Conservation (phyloP, 345 rosid genomes). For the Laguncularia racemosa region DNA sequence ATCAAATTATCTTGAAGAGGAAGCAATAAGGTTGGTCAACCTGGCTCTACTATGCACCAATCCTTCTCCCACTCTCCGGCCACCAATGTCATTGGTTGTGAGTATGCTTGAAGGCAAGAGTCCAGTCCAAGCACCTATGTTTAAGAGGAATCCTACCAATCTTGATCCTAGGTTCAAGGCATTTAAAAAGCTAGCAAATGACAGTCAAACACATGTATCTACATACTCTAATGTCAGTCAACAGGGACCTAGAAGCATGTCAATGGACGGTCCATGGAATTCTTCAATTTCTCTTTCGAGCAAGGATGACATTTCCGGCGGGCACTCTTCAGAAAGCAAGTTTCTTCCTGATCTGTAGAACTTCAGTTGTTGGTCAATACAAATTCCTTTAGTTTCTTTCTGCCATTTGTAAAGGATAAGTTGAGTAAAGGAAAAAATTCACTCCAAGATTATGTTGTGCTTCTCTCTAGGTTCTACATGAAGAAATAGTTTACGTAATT, state of each 20-base stretch:
- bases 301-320: slow-evolving; percentile 23
- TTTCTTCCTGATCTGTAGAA: slow-evolving; percentile 20
- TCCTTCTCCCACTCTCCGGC: slow-evolving; percentile 82
- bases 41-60: slow-evolving; percentile 80
- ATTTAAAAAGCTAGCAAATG: slow-evolving; percentile 55
- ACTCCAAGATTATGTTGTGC: too few species aligned
- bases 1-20: slow-evolving; percentile 38
- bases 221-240: slow-evolving; percentile 30
- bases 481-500: too few species aligned
- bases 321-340: slow-evolving; percentile 20
- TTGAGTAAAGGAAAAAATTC: too few species aligned
- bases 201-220: slow-evolving; percentile 48
- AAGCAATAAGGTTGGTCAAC: slow-evolving; percentile 63
- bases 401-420: background rate
- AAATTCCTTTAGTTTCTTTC: background rate
- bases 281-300: slow-evolving; percentile 33
- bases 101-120: slow-evolving; percentile 75
- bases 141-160: slow-evolving; percentile 40
- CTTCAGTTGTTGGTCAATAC: background rate
- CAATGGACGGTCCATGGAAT: slow-evolving; percentile 72
- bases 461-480: too few species aligned
- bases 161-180: slow-evolving; percentile 74
- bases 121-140: slow-evolving; percentile 59
- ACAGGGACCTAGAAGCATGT: slow-evolving; percentile 29
- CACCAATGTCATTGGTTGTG: slow-evolving; percentile 78